A percentile compares a stretch with the other conserved stretches of the same genome.
Conservation (phyloP, 2,329 filamentous ascomycete genomes). For the Diaporthe citrichinensis region DNA sequence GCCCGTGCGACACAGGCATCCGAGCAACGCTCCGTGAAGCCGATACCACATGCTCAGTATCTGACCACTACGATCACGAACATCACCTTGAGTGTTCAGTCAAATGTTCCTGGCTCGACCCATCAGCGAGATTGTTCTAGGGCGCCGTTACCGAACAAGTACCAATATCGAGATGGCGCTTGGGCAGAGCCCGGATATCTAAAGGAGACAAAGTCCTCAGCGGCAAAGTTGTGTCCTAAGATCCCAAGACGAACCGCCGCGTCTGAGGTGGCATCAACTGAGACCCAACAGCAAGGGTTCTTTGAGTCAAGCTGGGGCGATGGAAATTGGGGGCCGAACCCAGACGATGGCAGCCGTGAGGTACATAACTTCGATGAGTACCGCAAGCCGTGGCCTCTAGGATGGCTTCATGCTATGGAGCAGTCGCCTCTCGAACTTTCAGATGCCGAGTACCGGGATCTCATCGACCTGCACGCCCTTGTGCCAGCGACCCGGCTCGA, state of each 20-base stretch:
- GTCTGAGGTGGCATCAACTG: not conserved
- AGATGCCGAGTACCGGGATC: not conserved
- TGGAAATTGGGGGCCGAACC: not conserved
- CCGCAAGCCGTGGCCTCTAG: not conserved
- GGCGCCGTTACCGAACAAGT: not conserved
- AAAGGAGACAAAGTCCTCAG: not conserved
- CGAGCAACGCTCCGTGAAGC: not conserved
- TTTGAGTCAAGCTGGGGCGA: not conserved
- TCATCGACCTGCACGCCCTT: not conserved
- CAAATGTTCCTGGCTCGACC: not conserved
- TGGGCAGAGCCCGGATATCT: not conserved
- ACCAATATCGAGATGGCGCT: not conserved
- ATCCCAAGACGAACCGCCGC: too few relatives aligned
- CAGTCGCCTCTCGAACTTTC: not conserved
- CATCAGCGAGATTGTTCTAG: not conserved
- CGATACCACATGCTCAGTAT: not conserved
- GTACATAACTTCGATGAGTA: not conserved
- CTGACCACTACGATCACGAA: not conserved
- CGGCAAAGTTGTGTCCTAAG: not conserved
- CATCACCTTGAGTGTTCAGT: not conserved
- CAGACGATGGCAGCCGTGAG: not conserved
- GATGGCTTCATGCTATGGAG: not conserved
- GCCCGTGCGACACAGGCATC: not conserved
- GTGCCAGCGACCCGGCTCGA: not conserved
- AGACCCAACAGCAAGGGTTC: not conserved